Percentiles rank a stretch among this genome's conserved stretches.
Evolutionary conservation across 306 rosid species (phyloP).

Genomic region (Rosa persica): DNA sequence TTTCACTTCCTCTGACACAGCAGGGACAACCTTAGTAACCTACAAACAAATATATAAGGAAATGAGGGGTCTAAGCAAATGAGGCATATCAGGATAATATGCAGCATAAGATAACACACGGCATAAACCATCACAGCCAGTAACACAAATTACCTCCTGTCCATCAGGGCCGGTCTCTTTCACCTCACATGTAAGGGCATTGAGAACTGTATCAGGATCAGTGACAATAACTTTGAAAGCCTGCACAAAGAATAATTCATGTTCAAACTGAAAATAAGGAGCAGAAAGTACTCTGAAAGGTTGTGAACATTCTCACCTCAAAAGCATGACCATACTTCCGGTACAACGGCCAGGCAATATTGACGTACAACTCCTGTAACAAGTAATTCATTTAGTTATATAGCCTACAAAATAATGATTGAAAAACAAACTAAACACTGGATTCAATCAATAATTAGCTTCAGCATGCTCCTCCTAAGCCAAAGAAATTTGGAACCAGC

Average conservation of each 20-base stretch:
- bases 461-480: background rate
- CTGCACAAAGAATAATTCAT: constrained; percentile 42
- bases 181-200: constrained; percentile 71
- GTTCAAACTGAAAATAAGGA: constrained; percentile 9
- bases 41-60: constrained; percentile 17
- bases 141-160: constrained; percentile 63
- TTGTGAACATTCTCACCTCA: constrained; percentile 50
- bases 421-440: background rate
- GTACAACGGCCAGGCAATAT: constrained; percentile 96
- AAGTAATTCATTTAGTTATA: constrained; percentile 21
- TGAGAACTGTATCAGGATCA: constrained; percentile 89
- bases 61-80: background rate
- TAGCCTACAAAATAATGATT: background rate
- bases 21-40: constrained; percentile 86
- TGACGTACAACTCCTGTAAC: constrained; percentile 75
- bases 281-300: background rate
- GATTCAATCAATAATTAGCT: constrained; percentile 7
- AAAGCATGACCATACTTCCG: constrained; percentile 94
- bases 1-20: constrained; percentile 82
- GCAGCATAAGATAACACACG: background rate
- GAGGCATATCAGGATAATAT: background rate
- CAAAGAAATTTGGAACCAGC: background rate
- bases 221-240: constrained; percentile 83
- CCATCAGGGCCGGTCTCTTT: constrained; percentile 90
- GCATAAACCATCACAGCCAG: background rate